A percentile compares a stretch with the other conserved stretches of the same genome.
Conservation (phyloP, 1,139 yeast species). For the Yamadazyma dendronema region DNA sequence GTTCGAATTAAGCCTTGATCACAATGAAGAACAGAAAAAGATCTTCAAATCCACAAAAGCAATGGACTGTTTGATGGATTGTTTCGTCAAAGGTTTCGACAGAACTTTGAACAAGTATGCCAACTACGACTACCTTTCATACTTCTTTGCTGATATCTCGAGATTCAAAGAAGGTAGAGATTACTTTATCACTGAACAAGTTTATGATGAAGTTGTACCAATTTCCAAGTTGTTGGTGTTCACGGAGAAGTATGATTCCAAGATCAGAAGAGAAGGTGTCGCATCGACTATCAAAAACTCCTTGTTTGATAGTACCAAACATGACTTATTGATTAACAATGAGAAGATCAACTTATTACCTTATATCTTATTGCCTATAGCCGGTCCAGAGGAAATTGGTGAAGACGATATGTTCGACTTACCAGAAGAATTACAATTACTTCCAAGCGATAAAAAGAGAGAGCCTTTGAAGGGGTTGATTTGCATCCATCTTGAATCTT, state of each 20-base stretch:
- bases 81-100: conserved; percentile 84
- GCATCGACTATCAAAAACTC: conserved; percentile 92
- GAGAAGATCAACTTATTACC: conserved; percentile 74
- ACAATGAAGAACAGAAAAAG: conserved; percentile 26
- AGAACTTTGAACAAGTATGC: conserved; percentile 70
- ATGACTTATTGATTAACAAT: conserved; percentile 56
- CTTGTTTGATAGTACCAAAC: conserved; percentile 74
- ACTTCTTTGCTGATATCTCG: conserved; percentile 88
- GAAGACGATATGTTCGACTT: conserved; percentile 81
- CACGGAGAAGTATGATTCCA: conserved; percentile 76
- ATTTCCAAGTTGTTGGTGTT: conserved; percentile 77
- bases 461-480: conserved; percentile 70
- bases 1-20: conserved; percentile 47
- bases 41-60: conserved; percentile 57
- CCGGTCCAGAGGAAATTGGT: conserved; percentile 78
- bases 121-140: conserved; percentile 77
- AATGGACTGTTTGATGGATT: conserved; percentile 85
- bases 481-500: conserved; percentile 71
- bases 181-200: conserved; percentile 70
- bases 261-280: conserved; percentile 85
- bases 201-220: conserved; percentile 77
- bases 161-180: conserved; percentile 68
- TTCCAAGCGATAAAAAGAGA: conserved; percentile 73
- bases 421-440: conserved; percentile 84
- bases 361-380: conserved; percentile 76